These are phyloP conservation scores for Podospora pseudoanserina DNA, from an alignment of 495 filamentous ascomycete genomes.

Conservation along the genomic window DNA sequence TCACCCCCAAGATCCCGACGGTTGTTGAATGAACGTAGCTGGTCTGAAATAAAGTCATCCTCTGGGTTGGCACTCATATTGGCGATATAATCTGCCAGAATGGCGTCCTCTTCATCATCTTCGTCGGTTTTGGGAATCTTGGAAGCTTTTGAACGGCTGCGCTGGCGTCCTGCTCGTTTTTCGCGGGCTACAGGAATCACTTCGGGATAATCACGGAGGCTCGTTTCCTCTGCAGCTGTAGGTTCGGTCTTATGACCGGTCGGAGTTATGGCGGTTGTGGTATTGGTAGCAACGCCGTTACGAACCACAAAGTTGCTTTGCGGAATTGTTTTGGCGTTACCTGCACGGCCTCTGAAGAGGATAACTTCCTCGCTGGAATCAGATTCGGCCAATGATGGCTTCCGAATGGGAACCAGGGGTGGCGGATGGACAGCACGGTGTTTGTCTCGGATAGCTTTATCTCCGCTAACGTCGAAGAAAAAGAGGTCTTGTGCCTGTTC, in stretches of 20 bases:
- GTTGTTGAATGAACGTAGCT: constrained; percentile 29
- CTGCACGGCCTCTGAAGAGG: constrained; percentile 56
- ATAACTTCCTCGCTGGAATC: constrained; percentile 66
- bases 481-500: constrained; percentile 20
- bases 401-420: constrained; percentile 13
- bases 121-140: constrained; percentile 14
- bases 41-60: constrained; percentile 28
- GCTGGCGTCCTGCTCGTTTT: constrained; percentile 4
- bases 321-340: not conserved
- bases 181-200: not conserved
- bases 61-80: constrained; percentile 55
- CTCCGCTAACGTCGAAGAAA: constrained; percentile 27
- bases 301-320: not conserved
- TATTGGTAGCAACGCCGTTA: not conserved
- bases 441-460: constrained; percentile 15
- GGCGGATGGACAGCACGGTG: not conserved
- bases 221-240: not conserved
- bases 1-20: constrained; percentile 50
- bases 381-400: constrained; percentile 41
- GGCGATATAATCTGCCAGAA: constrained; percentile 70
- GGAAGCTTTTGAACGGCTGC: not conserved
- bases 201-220: not conserved
- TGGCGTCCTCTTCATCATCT: constrained; percentile 49
- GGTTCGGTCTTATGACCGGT: not conserved
- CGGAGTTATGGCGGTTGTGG: not conserved